A percentile compares a stretch with the other conserved stretches of the same genome.
phyloP scores from a whole-genome alignment of 2,329 filamentous ascomycete species.

The Fusarium transvaalense region DNA sequence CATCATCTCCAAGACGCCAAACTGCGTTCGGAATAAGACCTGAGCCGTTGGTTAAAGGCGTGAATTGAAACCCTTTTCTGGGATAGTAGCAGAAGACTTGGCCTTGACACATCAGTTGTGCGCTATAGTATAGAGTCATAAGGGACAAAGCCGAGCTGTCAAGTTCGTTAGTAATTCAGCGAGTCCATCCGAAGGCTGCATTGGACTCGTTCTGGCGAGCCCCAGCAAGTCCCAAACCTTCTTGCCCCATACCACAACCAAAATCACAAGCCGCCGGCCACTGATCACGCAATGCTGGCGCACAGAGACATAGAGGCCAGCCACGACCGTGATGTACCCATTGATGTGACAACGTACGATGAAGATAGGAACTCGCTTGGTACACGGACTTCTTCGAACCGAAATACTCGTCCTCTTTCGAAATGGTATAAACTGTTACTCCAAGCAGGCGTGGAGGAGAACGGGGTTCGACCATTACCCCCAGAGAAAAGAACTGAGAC shows the following conservation, averaged over 20 bases:
- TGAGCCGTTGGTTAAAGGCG: not conserved
- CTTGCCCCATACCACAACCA: not conserved
- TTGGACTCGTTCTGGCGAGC: not conserved
- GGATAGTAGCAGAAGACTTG: not conserved
- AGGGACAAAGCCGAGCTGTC: not conserved
- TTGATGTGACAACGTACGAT: not conserved
- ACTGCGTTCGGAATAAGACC: not conserved
- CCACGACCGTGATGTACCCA: not conserved
- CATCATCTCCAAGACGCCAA: conserved; percentile 4
- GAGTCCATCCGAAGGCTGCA: not conserved
- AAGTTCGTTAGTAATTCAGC: not conserved
- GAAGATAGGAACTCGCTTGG: conserved; percentile 29
- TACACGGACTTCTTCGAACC: conserved; percentile 50
- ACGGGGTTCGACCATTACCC: conserved; percentile 69
- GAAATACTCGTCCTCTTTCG: conserved; percentile 47
- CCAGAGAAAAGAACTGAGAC: conserved; percentile 65
- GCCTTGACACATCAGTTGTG: conserved; percentile 5
- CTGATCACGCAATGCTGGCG: not conserved
- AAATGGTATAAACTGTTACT: conserved; percentile 59
- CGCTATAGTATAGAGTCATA: not conserved
- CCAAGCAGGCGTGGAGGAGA: conserved; percentile 63
- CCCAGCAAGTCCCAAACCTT: not conserved
- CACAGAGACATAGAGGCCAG: conserved; percentile 32
- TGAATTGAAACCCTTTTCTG: not conserved
- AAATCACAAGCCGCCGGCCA: not conserved